Evolutionary conservation across 495 filamentous ascomycete genomes (phyloP), one percentile per base, ranked within the genome.

Genomic region (Neurospora sublineolata): DNA sequence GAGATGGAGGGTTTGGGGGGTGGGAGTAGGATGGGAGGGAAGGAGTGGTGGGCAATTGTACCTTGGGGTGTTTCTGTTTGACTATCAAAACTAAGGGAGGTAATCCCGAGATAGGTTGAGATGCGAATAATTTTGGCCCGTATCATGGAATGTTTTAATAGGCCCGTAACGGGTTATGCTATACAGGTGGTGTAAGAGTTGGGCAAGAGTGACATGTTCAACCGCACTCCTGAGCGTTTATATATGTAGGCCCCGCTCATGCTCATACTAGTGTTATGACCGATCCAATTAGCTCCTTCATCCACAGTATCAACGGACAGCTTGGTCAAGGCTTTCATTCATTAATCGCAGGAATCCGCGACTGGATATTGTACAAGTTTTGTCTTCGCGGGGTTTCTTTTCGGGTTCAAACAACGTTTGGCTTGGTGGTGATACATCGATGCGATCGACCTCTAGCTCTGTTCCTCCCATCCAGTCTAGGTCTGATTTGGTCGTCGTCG

Each of bases 1-100:
- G 74, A 60, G 58, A 36, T 36, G 33, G 72, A 73, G 67, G 72
- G 20, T 68, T 44, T 70, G 39, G 27, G 27, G 68, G 4, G 52
- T 64, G 52, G 52, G 52, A 60, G 20, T 60, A 69, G 20, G 71
- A 36, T 36, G 33, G 33, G 33, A 36, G 33, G 33, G 33, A 36
- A 36, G 33, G 33, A 36, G 36, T 30, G 64, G 40, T 12, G 68
- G 23, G 68, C 8, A 64, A 36, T 36, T 10, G 23, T 68, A 30
- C 12, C 52, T 27, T 42, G 14, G 3, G 10, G 6, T 37, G 39
- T 4, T 10, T 37, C n/a, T 44, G 33, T 40, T 37, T 20, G 11
- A 52, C 27, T 44, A 36, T 10, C 60, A 1, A 20, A 9, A 46
- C 8, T 46, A 20, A 20, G 0, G n/a, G 42, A 46, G n/a, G 42